These are phyloP conservation scores for Alternaria triticimaculans DNA, from an alignment of 2,329 filamentous ascomycete genomes.

Conservation along the genomic window DNA sequence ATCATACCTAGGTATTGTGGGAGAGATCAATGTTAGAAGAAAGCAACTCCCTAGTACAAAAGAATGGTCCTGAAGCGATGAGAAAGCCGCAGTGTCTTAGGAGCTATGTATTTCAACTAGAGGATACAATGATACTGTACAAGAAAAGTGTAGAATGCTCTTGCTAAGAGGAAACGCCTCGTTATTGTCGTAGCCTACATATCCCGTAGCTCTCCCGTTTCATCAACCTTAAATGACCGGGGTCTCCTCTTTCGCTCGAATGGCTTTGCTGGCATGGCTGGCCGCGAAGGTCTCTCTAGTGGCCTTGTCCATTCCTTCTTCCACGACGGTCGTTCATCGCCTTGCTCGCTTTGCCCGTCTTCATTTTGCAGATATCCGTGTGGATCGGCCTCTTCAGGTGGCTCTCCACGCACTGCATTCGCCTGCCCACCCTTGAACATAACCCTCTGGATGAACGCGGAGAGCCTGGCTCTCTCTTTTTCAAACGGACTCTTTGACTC, in stretches of 20 bases:
- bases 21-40: no score
- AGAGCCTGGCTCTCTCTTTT: constrained; percentile 32
- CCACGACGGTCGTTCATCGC: constrained; percentile 14
- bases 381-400: constrained; percentile 16
- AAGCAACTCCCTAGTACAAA: no score
- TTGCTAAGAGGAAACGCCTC: not conserved
- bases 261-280: not conserved
- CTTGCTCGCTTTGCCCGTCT: not conserved
- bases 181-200: not conserved
- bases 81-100: not conserved
- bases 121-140: constrained; percentile 11
- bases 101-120: not conserved
- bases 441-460: constrained; percentile 34
- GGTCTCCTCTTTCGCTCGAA: not conserved
- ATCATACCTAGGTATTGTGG: not conserved
- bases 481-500: constrained; percentile 38
- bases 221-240: not conserved
- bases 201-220: not conserved
- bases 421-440: constrained; percentile 14
- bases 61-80: no score
- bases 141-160: not conserved
- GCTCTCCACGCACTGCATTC: not conserved
- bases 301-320: constrained; percentile 22
- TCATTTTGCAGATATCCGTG: constrained; percentile 16
- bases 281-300: constrained; percentile 10